Conservation (phyloP, 2,329 filamentous ascomycete species). For the Neonectria punicea region DNA sequence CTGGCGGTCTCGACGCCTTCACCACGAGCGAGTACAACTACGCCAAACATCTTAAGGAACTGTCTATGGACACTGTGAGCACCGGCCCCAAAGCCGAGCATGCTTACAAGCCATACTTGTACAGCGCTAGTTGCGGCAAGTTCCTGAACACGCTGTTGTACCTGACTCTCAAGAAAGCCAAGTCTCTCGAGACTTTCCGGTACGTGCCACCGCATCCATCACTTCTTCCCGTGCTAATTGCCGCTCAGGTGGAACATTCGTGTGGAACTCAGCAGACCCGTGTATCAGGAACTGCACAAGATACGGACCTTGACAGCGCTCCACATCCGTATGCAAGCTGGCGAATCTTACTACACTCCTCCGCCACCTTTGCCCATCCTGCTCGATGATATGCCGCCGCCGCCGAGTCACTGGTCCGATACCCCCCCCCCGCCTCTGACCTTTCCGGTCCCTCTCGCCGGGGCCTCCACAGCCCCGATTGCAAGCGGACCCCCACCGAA, state of each 20-base stretch:
- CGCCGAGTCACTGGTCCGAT: conserved; percentile 44
- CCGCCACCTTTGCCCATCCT: conserved; percentile 58
- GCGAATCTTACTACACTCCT: conserved; percentile 63
- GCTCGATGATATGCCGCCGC: conserved; percentile 37
- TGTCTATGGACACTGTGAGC: conserved; percentile 66
- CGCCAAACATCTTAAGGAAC: conserved; percentile 64
- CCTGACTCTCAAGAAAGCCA: conserved; percentile 65
- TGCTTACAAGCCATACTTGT: conserved; percentile 64
- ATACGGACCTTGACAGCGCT: conserved; percentile 63
- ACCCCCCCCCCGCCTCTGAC: conserved; percentile 40
- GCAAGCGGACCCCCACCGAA: conserved; percentile 42
- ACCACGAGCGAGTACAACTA: conserved; percentile 73
- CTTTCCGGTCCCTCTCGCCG: conserved; percentile 29
- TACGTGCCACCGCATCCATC: conserved; percentile 46
- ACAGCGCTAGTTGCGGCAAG: conserved; percentile 67
- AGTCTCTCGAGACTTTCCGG: conserved; percentile 66
- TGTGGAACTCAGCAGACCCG: conserved; percentile 68
- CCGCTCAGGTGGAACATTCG: conserved; percentile 69
- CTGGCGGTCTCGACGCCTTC: conserved; percentile 69
- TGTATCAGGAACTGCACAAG: conserved; percentile 67
- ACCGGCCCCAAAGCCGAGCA: conserved; percentile 63
- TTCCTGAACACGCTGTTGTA: conserved; percentile 71
- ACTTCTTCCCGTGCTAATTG: conserved; percentile 15
- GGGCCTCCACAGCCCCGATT: conserved; percentile 28
- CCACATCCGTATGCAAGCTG: conserved; percentile 68